Base-by-base conservation (phyloP, 1,139 yeast genomes). In the Blastobotrys arbuscula region DNA sequence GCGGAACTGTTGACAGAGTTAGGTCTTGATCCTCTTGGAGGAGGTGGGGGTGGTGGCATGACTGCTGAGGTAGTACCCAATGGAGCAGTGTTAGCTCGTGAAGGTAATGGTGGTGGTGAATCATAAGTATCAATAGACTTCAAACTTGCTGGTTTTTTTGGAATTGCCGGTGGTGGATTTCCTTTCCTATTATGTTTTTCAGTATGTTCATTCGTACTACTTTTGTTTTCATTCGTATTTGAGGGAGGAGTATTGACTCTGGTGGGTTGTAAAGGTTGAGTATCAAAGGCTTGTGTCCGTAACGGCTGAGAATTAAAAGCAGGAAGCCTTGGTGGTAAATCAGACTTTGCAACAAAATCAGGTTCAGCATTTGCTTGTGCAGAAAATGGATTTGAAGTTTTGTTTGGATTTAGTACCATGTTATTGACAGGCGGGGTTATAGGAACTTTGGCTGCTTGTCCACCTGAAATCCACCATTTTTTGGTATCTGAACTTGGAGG, bases 391-490 rank as follows among this genome's bases (percentile, higher is more conserved):
- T 89, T 89, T 2, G 71, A 67, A 1, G 84, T 81, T 46, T 76
- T 67, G 21, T 70, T 65, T 0, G 96, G 95, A 60, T 92, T 92
- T 40, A 89, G 70, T 1, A 77, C 69, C 60, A 62, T 59, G 37
- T 68, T 68, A 8, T 67, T 67, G 20, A 65, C 70, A 21, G 74
- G 70, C 2, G 70, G 68, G n/a, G 59, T 61, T 2, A 72, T 55
- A 4, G 64, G 61, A 5, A 90, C 83, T 60, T 82, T 87, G 1
- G 90, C 92, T 6, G 84, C 75, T 55, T 78, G 78, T 0, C 94
- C 92, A 9, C 82, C 82, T 15, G 81, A 82, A 36, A 88, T 73
- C 98, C 98, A 92, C 98, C 98, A 92, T 65, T 88, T 87, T 31
- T 76, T 70, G 13, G 71, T 65, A 49, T 87, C 96, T 0, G 94